Conservation (phyloP, 495 filamentous ascomycete genomes). For the Penicillium crystallinum region DNA sequence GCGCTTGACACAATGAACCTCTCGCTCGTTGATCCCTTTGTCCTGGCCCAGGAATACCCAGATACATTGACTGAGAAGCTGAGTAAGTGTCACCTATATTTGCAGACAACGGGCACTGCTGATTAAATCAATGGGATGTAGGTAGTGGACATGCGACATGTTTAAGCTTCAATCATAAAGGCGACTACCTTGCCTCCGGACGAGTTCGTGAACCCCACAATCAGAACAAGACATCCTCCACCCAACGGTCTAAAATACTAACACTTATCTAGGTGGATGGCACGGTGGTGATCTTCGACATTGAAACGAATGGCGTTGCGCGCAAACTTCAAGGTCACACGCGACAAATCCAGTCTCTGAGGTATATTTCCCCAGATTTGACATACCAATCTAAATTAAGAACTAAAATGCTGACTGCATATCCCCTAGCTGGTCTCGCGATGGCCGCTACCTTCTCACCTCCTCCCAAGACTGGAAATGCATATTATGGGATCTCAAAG, state of each 20-base stretch:
- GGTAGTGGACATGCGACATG: constrained; percentile 61
- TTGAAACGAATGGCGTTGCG: constrained; percentile 93
- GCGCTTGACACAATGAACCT: constrained; percentile 59
- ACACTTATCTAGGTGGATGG: constrained; percentile 61
- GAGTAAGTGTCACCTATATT: constrained; percentile 43
- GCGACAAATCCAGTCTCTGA: constrained; percentile 79
- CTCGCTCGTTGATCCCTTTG: constrained; percentile 71
- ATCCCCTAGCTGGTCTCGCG: constrained; percentile 72
- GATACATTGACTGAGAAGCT: constrained; percentile 82
- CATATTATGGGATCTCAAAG: constrained; percentile 87
- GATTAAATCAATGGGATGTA: constrained; percentile 12
- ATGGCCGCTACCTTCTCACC: constrained; percentile 88
- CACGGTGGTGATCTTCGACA: constrained; percentile 90
- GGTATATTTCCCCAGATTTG: constrained; percentile 27
- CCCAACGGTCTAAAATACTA: background rate
- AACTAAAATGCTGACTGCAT: constrained; percentile 9
- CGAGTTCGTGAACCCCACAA: constrained; percentile 49
- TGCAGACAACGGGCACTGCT: background rate
- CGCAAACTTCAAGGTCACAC: constrained; percentile 90
- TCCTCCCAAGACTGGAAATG: constrained; percentile 94
- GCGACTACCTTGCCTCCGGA: constrained; percentile 90
- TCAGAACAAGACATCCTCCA: background rate
- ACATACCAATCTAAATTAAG: background rate
- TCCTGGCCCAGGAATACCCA: constrained; percentile 91
- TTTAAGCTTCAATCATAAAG: constrained; percentile 87